Evolutionary conservation across 805 yeast genomes (phyloP), one percentile per base, ranked within the genome.

Genomic region (Ogataea wickerhamii): DNA sequence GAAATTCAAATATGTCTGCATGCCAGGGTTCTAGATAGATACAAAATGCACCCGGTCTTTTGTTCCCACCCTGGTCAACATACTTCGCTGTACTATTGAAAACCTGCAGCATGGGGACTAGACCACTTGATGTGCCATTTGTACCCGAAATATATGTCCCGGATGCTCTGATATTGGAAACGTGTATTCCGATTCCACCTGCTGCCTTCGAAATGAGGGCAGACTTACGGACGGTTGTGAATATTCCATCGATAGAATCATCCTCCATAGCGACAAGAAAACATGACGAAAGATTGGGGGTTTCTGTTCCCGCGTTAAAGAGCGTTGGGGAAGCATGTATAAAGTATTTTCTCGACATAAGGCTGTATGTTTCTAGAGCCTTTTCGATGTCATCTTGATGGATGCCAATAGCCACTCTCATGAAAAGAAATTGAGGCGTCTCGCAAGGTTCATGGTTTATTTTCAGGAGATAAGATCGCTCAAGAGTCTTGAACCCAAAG

Each of bases 61-160:
- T 89, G 67, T 91, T 91, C 39, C 98, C 98, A 46, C 98, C 98
- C 71, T 91, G 98, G 55, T 91, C 98, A 28, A 91, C 98, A 56
- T 89, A 91, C 52, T 96, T 77, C 14, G 98, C 98, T 18, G 98
- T 88, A 65, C 87, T 84, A 69, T 91, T 91, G 68, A 81, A 91
- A 7, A 91, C 98, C 51, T 95, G 78, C 19, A 91, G 68, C 97
- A 91, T 88, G n/a, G 98, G 98, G 28, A 89, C 82, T 34, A 91
- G 66, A 26, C 98, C 98, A 52, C 81, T 87, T 2, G 97, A 87
- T 8, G 85, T 78, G 37, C 98, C 98, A 58, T 87, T 87, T 6
- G 97, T 81, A 40, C 96, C 94, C 18, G 95, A 82, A 49, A 91
- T 88, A 60, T 82, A 80, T 1, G 96, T 74, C 7, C 97, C 98